Evolutionary conservation across 495 filamentous ascomycete genomes (phyloP).

Genomic region (Apiosordaria backusii): DNA sequence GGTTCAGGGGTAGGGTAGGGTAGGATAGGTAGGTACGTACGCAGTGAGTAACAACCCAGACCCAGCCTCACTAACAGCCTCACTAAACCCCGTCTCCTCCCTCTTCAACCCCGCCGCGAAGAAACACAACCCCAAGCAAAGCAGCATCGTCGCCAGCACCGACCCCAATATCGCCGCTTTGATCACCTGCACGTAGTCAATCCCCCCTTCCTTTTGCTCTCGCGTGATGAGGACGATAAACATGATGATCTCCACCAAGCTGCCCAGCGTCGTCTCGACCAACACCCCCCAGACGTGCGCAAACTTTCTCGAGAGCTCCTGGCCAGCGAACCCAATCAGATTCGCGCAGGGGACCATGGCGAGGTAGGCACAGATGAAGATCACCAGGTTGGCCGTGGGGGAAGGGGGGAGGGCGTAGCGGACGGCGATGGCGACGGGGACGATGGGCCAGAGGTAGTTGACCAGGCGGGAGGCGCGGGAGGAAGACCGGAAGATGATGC

Average conservation of each 20-base stretch:
- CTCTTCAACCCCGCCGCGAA: slow-evolving; percentile 67
- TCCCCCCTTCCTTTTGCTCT: neutral
- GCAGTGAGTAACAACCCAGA: slow-evolving; percentile 77
- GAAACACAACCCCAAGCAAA: slow-evolving; percentile 53
- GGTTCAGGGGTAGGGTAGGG: too few relatives aligned
- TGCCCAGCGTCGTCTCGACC: slow-evolving; percentile 70
- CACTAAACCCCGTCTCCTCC: slow-evolving; percentile 65
- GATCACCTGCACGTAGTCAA: slow-evolving; percentile 65
- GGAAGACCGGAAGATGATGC: slow-evolving; percentile 42
- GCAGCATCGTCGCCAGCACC: slow-evolving; percentile 39
- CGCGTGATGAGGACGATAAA: slow-evolving; percentile 66
- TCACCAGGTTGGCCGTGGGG: slow-evolving; percentile 24
- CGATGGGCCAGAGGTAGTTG: slow-evolving; percentile 54
- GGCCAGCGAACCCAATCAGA: slow-evolving; percentile 77
- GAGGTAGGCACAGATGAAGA: slow-evolving; percentile 46
- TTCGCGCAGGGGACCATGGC: slow-evolving; percentile 87
- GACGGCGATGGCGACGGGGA: slow-evolving; percentile 50
- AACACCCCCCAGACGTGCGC: slow-evolving; percentile 75
- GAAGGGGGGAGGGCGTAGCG: slow-evolving; percentile 46
- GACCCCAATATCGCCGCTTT: slow-evolving; percentile 43
- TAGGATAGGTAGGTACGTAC: slow-evolving; percentile 32
- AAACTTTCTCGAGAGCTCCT: slow-evolving; percentile 75
- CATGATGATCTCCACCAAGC: slow-evolving; percentile 76
- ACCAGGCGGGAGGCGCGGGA: slow-evolving; percentile 39
- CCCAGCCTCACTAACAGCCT: slow-evolving; percentile 76